Evolutionary conservation across 2,329 filamentous ascomycete genomes (phyloP).

Genomic region (Gnomoniopsis smithogilvyi): DNA sequence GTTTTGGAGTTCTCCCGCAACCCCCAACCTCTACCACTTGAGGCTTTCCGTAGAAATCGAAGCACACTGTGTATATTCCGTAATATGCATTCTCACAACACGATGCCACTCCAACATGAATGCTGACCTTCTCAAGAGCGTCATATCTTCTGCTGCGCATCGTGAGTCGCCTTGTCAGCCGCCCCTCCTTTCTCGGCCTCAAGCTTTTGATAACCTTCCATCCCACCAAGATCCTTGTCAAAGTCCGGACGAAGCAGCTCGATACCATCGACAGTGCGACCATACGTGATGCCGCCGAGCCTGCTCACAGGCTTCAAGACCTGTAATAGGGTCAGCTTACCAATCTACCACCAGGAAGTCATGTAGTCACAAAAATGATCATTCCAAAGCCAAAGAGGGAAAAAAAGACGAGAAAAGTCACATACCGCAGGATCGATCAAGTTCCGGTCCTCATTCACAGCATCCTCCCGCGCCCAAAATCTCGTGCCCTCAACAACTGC

Average conservation of each 20-base stretch:
- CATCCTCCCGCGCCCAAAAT: slow-evolving; percentile 90
- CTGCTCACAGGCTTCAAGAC: slow-evolving; percentile 74
- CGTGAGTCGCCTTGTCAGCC: background rate
- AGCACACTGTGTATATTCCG: no score
- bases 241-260: slow-evolving; percentile 68
- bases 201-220: slow-evolving; percentile 56
- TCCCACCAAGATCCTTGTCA: slow-evolving; percentile 46
- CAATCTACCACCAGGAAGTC: background rate
- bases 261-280: slow-evolving; percentile 62
- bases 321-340: slow-evolving; percentile 26
- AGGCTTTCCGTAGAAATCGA: no score
- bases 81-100: no score
- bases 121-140: background rate
- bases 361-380: background rate
- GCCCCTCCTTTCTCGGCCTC: slow-evolving; percentile 32
- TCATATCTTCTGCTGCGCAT: slow-evolving; percentile 3
- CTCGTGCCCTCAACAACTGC: slow-evolving; percentile 77
- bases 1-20: no score
- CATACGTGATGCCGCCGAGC: slow-evolving; percentile 84
- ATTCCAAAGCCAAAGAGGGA: background rate
- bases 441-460: slow-evolving; percentile 73
- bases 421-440: slow-evolving; percentile 68
- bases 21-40: no score
- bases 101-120: background rate
- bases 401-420: slow-evolving; percentile 16